Evolutionary conservation across 2,329 filamentous ascomycete species (phyloP), one percentile per base, ranked within the genome.

Genomic region (Epichloe amarillans): DNA sequence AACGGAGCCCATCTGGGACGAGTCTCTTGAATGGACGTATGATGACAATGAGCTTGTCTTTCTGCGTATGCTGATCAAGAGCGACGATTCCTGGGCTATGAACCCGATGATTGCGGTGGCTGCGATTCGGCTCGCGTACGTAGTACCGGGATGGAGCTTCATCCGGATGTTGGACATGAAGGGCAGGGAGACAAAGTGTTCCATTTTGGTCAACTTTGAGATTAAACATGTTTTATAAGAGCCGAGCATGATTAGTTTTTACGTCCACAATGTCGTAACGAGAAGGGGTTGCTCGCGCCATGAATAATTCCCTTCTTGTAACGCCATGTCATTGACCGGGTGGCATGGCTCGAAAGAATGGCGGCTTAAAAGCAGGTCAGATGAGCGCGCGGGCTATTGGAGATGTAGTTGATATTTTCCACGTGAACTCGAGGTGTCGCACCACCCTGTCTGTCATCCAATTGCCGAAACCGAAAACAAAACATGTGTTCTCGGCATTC

Each of bases 41-140:
- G 77, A 82, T 5, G 81, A 84, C 51, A 83, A 79, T 56, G 82
- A 84, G 61, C 60, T 86, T 46, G 74, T 75, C 0, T 86, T 86
- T 57, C 55, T 86, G 56, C 70, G 82, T 0, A 71, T 86, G 52
- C 66, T 84, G 41, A 72, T 86, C 65, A 86, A 86, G 70, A 81
- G 76, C 55, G 82, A 85, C 53, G 79, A 82, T 53, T 73, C 72
- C 54, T 85, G 79, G 62, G 67, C 77, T 0, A 67, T 67, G 43
- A 86, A 86, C 56, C 80, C 81, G 0, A 75, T 80, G 49, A 74
- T 83, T 54, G 77, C 75, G 0, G 79, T 82, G 2, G 70, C 76
- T 0, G 76, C 80, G 0, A 72, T 85, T n/a, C 65, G 82, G 42
- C 57, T 86, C 30, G 55, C 71, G 51, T 84, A 84, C 60, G 70